Conservation (phyloP, 257 asterid genomes). For the Cordia subcordata region DNA sequence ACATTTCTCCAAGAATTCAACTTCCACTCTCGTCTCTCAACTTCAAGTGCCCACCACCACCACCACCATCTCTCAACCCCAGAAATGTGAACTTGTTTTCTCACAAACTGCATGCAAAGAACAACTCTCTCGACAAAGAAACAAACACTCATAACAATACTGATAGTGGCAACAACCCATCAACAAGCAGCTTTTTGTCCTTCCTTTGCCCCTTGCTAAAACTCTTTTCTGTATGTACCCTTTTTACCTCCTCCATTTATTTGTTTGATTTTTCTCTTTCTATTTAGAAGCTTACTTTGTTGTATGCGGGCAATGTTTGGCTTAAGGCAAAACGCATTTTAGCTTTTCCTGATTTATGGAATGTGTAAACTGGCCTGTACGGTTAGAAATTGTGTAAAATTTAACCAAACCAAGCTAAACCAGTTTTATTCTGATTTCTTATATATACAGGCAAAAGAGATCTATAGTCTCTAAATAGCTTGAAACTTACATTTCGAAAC, state of each 20-base stretch:
- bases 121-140: conserved; percentile 29
- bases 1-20: conserved; percentile 17
- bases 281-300: neutral
- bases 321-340: too few relatives aligned
- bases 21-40: conserved; percentile 14
- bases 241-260: neutral
- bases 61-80: neutral
- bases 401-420: neutral
- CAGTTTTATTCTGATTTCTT: too few relatives aligned
- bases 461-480: too few relatives aligned
- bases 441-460: too few relatives aligned
- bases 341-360: too few relatives aligned
- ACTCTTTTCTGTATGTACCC: conserved; percentile 57
- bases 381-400: too few relatives aligned
- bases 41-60: neutral
- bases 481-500: too few relatives aligned
- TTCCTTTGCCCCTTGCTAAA: conserved; percentile 81
- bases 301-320: too few relatives aligned
- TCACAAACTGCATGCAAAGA: conserved; percentile 14
- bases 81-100: conserved; percentile 15
- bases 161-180: conserved; percentile 26
- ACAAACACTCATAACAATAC: conserved; percentile 11
- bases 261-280: neutral
- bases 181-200: conserved; percentile 55
- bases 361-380: too few relatives aligned